A percentile compares a stretch with the other conserved stretches of the same genome.
Evolutionary conservation across 2,329 filamentous ascomycete species (phyloP).

Genomic region (Talaromyces atroroseus): DNA sequence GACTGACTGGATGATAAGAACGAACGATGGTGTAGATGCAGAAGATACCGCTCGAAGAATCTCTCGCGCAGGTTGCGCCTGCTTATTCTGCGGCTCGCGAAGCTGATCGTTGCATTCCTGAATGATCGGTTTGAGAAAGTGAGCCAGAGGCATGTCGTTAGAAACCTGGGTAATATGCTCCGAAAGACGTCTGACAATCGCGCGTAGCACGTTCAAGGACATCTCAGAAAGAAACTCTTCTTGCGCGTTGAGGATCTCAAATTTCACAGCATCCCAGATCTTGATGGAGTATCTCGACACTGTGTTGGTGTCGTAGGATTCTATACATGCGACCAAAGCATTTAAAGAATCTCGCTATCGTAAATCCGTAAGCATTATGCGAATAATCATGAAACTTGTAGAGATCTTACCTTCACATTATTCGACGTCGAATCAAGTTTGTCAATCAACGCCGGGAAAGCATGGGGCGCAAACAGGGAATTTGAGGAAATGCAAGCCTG

Average conservation of each 20-base stretch:
- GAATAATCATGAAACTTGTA: background rate
- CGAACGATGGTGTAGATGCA: slow-evolving; percentile 51
- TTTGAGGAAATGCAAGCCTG: slow-evolving; percentile 60
- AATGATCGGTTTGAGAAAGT: slow-evolving; percentile 56
- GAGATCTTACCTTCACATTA: slow-evolving; percentile 54
- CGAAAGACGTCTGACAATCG: slow-evolving; percentile 53
- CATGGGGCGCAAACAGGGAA: slow-evolving; percentile 58
- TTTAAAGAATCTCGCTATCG: slow-evolving; percentile 58
- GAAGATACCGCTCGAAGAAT: slow-evolving; percentile 55
- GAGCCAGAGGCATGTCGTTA: slow-evolving; percentile 43
- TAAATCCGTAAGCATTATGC: slow-evolving; percentile 17
- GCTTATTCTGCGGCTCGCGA: slow-evolving; percentile 63
- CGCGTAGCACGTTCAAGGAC: slow-evolving; percentile 51
- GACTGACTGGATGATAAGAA: slow-evolving; percentile 51
- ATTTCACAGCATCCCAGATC: slow-evolving; percentile 64
- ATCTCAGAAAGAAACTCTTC: slow-evolving; percentile 60
- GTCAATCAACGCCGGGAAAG: slow-evolving; percentile 62
- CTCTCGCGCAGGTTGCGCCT: slow-evolving; percentile 59
- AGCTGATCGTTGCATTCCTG: slow-evolving; percentile 65
- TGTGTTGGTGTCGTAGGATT: slow-evolving; percentile 54
- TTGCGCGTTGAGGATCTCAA: slow-evolving; percentile 62
- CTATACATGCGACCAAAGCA: slow-evolving; percentile 55
- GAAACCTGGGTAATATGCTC: slow-evolving; percentile 32
- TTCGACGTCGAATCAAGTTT: slow-evolving; percentile 64
- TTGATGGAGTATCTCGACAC: slow-evolving; percentile 60